Percentiles rank a stretch among this genome's conserved stretches.
phyloP scores from a whole-genome alignment of 352 stramenopile genomes.

The Bremia lactucae region DNA sequence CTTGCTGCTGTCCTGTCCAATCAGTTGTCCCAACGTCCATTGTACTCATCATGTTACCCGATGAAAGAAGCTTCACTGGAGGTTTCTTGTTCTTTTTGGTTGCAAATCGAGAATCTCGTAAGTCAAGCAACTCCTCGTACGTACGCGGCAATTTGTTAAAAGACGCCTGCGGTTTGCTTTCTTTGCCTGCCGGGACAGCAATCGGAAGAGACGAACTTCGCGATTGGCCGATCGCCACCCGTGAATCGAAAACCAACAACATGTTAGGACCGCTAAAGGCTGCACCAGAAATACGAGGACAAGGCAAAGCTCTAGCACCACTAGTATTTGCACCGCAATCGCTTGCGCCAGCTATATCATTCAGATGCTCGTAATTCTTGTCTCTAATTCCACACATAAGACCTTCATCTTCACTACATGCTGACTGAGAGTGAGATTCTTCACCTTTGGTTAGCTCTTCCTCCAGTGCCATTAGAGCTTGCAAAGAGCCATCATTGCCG shows the following conservation, averaged over 20 bases:
- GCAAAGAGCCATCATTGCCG: constrained; percentile 33
- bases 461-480: constrained; percentile 50
- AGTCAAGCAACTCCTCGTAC: constrained; percentile 65
- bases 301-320: constrained; percentile 37
- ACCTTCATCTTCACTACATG: constrained; percentile 15
- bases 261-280: constrained; percentile 81
- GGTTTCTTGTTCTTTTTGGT: constrained; percentile 77
- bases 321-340: constrained; percentile 9
- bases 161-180: constrained; percentile 21
- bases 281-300: constrained; percentile 65
- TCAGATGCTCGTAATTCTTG: constrained; percentile 9
- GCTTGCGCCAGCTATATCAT: constrained; percentile 13
- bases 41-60: constrained; percentile 33
- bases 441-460: constrained; percentile 55
- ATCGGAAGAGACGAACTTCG: constrained; percentile 32
- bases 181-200: constrained; percentile 43
- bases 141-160: constrained; percentile 54
- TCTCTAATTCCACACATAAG: constrained; percentile 7
- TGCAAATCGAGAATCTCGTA: constrained; percentile 62
- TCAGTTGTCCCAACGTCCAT: constrained; percentile 45
- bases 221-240: constrained; percentile 63
- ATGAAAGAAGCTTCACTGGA: constrained; percentile 40
- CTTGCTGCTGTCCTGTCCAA: constrained; percentile 29
- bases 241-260: constrained; percentile 78
- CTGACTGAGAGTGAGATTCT: constrained; percentile 10